Evolutionary conservation across 2,329 filamentous ascomycete species (phyloP).

Genomic region (Talaromyces sp.): DNA sequence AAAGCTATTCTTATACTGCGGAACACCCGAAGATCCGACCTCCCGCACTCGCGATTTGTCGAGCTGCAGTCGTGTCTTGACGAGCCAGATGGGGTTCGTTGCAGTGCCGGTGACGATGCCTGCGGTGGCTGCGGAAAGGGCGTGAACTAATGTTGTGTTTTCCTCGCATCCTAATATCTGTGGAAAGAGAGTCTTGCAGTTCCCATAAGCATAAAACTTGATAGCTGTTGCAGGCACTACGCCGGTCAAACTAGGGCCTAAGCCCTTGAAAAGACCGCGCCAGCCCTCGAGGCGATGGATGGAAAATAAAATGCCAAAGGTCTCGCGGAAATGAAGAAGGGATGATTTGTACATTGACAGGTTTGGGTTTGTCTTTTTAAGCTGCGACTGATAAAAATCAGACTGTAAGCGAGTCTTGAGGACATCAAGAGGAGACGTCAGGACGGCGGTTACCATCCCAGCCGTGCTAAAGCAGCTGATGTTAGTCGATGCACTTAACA

Average conservation of each 20-base stretch:
- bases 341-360: neutral
- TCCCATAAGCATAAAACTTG: slow-evolving; percentile 36
- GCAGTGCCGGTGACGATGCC: slow-evolving; percentile 31
- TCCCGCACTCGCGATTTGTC: slow-evolving; percentile 28
- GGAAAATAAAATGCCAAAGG: slow-evolving; percentile 29
- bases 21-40: slow-evolving; percentile 33
- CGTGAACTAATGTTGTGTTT: slow-evolving; percentile 28
- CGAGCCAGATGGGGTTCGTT: slow-evolving; percentile 37
- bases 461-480: slow-evolving; percentile 37
- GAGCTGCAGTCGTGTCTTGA: slow-evolving; percentile 66
- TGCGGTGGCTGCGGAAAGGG: slow-evolving; percentile 29
- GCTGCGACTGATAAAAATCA: slow-evolving; percentile 77
- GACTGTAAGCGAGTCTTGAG: slow-evolving; percentile 96
- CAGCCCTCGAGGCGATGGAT: slow-evolving; percentile 35
- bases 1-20: slow-evolving; percentile 60
- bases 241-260: slow-evolving; percentile 34
- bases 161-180: slow-evolving; percentile 22
- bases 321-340: slow-evolving; percentile 19
- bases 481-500: neutral
- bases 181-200: slow-evolving; percentile 31
- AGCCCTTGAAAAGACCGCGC: slow-evolving; percentile 32
- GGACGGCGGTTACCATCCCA: slow-evolving; percentile 81
- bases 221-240: slow-evolving; percentile 35
- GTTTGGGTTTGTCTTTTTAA: neutral
- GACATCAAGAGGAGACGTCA: slow-evolving; percentile 92